These are phyloP conservation scores for Dalbergia cochinchinensis DNA, from an alignment of 306 rosid species.

Conservation along the genomic window DNA sequence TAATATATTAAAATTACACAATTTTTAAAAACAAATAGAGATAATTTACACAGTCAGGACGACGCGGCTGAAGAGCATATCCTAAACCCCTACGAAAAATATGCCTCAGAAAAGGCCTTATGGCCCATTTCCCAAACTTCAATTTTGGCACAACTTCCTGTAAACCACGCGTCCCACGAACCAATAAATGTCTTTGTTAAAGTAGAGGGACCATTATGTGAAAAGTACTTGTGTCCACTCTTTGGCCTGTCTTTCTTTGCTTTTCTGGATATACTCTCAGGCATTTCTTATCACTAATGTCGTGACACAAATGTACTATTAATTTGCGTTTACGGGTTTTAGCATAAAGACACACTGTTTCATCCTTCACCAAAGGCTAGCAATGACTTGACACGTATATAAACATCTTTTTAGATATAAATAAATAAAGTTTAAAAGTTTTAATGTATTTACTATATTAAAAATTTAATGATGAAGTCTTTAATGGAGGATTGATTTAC, in stretches of 20 bases:
- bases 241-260: background rate
- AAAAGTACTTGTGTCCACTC: background rate
- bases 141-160: background rate
- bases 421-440: too few relatives aligned
- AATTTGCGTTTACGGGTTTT: background rate
- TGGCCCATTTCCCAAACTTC: background rate
- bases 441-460: too few relatives aligned
- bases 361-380: too few relatives aligned
- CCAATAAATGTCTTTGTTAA: background rate
- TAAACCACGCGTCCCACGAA: background rate
- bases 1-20: too few relatives aligned
- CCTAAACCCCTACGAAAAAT: background rate
- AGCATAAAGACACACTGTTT: background rate
- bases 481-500: too few relatives aligned
- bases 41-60: background rate
- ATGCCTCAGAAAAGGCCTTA: background rate
- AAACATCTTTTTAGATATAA: too few relatives aligned
- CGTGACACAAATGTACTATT: background rate
- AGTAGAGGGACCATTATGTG: background rate
- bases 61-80: conserved; percentile 4
- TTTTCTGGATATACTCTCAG: background rate
- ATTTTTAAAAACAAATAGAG: too few relatives aligned
- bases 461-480: too few relatives aligned
- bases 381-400: too few relatives aligned
- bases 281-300: background rate